Percentiles rank a stretch among this genome's conserved stretches.
Conservation (phyloP, 345 rosid species). For the Citrus unshiu region DNA sequence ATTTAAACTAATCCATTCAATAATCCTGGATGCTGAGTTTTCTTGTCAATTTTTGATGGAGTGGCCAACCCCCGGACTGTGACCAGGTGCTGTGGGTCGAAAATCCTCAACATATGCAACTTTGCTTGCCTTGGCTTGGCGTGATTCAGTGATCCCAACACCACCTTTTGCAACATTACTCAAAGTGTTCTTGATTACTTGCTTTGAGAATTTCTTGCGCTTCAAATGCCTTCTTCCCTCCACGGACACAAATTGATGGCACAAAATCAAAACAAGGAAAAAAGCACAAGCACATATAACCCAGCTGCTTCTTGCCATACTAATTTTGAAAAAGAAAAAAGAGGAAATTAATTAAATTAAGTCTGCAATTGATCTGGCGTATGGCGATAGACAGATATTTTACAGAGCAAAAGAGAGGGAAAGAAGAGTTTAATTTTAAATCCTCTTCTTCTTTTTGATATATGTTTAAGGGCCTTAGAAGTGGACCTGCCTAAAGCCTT, state of each 20-base stretch:
- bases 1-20: conserved; percentile 7
- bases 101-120: conserved; percentile 33
- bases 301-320: conserved; percentile 21
- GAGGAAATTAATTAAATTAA: too few relatives aligned
- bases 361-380: too few relatives aligned
- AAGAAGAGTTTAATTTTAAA: not conserved
- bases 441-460: not conserved
- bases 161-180: conserved; percentile 2
- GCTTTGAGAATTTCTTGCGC: conserved; percentile 19
- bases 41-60: conserved; percentile 16
- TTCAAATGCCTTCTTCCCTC: conserved; percentile 43
- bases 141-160: not conserved
- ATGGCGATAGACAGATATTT: too few relatives aligned
- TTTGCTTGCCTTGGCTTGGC: conserved; percentile 16
- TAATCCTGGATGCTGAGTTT: not conserved
- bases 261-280: conserved; percentile 26
- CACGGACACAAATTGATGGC: conserved; percentile 21
- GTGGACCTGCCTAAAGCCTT: not conserved
- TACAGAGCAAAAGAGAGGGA: not conserved
- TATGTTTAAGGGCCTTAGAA: not conserved
- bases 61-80: conserved; percentile 54
- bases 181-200: not conserved
- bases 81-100: conserved; percentile 43
- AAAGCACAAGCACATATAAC: conserved; percentile 7
- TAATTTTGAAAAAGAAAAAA: not conserved